Evolutionary conservation across 495 filamentous ascomycete species (phyloP).

Genomic region (Podospora bellae-mahoneyi): DNA sequence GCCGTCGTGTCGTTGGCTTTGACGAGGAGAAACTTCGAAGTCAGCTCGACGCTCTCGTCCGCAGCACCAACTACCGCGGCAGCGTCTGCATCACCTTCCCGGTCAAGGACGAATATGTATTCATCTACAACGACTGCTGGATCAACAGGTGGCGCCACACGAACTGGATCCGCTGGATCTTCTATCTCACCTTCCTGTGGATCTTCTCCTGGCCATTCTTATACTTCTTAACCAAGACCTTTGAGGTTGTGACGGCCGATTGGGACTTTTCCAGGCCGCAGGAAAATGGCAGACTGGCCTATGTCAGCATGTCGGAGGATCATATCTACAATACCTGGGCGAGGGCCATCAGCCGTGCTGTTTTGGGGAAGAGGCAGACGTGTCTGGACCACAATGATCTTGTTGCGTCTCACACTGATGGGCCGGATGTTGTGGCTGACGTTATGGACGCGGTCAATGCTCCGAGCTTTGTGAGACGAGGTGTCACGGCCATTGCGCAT

Average conservation of each 20-base stretch:
- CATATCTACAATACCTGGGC: constrained; percentile 50
- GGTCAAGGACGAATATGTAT: constrained; percentile 43
- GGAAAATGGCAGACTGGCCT: constrained; percentile 34
- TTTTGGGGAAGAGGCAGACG: constrained; percentile 40
- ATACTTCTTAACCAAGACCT: constrained; percentile 59
- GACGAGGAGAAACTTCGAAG: constrained; percentile 45
- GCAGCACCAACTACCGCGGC: constrained; percentile 60
- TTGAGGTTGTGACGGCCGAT: constrained; percentile 52
- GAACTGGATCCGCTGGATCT: constrained; percentile 55
- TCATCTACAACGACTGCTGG: constrained; percentile 53
- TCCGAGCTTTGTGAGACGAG: constrained; percentile 33
- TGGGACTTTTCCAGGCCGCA: constrained; percentile 48
- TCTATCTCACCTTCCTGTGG: constrained; percentile 59
- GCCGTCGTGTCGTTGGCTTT: constrained; percentile 50
- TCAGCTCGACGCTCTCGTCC: constrained; percentile 47
- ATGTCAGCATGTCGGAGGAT: constrained; percentile 46
- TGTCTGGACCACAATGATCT: constrained; percentile 43
- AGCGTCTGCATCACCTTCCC: constrained; percentile 51
- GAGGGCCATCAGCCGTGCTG: constrained; percentile 39
- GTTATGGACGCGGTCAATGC: constrained; percentile 29
- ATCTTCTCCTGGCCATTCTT: constrained; percentile 62
- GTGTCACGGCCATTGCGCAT: constrained; percentile 43
- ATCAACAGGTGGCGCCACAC: constrained; percentile 58
- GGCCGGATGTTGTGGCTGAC: constrained; percentile 27
- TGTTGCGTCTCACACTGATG: constrained; percentile 34